These are phyloP conservation scores for Pseudogymnoascus verrucosus DNA, from an alignment of 2,329 filamentous ascomycete species.

Conservation along the genomic window DNA sequence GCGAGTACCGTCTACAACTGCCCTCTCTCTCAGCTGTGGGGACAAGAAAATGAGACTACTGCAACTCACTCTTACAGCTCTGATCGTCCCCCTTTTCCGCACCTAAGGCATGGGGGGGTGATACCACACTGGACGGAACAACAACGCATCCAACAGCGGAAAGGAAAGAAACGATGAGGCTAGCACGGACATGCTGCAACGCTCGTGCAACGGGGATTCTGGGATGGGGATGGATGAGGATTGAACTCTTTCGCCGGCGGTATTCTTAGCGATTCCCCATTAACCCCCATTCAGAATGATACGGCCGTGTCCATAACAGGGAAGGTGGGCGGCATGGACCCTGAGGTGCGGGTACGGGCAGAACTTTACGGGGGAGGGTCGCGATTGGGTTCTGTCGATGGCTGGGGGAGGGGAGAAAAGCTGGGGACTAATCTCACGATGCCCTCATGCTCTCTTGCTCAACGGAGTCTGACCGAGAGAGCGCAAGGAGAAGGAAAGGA, in stretches of 20 bases:
- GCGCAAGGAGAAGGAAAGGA: background rate
- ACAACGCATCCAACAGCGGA: constrained; percentile 4
- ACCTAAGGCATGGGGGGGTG: background rate
- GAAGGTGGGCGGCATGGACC: background rate
- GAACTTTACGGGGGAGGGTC: background rate
- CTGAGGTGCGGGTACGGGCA: background rate
- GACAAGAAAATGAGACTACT: background rate
- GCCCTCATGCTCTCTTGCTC: background rate
- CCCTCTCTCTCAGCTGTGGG: background rate
- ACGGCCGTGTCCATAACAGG: background rate
- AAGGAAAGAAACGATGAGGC: background rate
- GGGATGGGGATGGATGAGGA: constrained; percentile 28
- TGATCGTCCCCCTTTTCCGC: background rate
- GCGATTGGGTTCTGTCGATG: background rate
- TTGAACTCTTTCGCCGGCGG: constrained; percentile 28
- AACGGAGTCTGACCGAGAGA: background rate
- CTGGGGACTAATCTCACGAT: constrained; percentile 2
- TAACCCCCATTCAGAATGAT: background rate
- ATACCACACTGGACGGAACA: background rate
- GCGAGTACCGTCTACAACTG: background rate
- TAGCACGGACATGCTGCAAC: background rate
- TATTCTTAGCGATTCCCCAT: constrained; percentile 20
- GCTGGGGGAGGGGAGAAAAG: background rate
- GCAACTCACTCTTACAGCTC: background rate
- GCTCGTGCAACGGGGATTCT: background rate